Evolutionary conservation across 2,329 filamentous ascomycete genomes (phyloP).

Genomic region (Diaporthe eres): DNA sequence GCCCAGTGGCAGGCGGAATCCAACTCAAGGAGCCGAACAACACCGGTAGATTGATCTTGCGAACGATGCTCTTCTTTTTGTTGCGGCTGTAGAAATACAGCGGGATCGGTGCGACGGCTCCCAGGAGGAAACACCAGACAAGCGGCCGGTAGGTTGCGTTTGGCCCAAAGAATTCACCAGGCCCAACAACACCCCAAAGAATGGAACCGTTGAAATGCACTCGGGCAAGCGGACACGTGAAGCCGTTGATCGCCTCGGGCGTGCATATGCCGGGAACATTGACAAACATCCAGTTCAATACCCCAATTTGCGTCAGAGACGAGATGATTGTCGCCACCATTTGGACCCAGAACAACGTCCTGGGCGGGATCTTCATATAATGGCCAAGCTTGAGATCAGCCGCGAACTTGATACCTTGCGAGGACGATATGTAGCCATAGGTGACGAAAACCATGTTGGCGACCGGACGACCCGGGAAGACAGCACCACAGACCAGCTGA

Average conservation of each 20-base stretch:
- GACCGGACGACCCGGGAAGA: constrained; percentile 88
- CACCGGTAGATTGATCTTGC: constrained; percentile 86
- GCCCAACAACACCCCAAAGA: constrained; percentile 90
- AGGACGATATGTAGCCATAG: constrained; percentile 90
- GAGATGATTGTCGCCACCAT: constrained; percentile 82
- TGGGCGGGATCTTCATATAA: constrained; percentile 89
- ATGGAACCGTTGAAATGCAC: constrained; percentile 94
- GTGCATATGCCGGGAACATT: constrained; percentile 86
- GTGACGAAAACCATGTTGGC: constrained; percentile 96
- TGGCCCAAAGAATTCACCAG: constrained; percentile 84
- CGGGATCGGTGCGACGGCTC: constrained; percentile 79
- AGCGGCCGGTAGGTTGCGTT: constrained; percentile 81
- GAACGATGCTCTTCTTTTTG: constrained; percentile 72
- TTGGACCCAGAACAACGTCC: constrained; percentile 84
- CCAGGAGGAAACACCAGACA: constrained; percentile 86
- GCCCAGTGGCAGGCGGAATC: constrained; percentile 88
- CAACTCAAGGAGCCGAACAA: constrained; percentile 86
- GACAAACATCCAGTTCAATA: constrained; percentile 91
- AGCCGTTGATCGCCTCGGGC: constrained; percentile 83
- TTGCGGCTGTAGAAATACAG: constrained; percentile 80
- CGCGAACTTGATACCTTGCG: constrained; percentile 90
- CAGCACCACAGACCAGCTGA: constrained; percentile 84
- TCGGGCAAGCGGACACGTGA: constrained; percentile 87
- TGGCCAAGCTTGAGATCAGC: constrained; percentile 89
- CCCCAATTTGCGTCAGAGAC: constrained; percentile 84